Base-by-base conservation (phyloP, 306 rosid species). In the Lupinus albus region DNA sequence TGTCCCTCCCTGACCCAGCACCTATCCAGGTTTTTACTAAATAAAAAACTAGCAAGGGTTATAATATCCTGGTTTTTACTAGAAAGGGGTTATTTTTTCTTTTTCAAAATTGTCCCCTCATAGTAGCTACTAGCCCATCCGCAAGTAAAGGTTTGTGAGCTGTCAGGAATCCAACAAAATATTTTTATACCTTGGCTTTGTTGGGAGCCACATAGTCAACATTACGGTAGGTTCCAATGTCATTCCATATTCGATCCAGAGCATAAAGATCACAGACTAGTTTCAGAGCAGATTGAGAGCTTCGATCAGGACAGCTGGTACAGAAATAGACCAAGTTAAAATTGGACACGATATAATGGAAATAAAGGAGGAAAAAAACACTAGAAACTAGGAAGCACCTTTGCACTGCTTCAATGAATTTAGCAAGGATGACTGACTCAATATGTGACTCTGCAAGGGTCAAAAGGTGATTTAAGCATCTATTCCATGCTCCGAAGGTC, bases 171-270 rank as follows among this genome's bases (percentile, higher is more conserved):
- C n/a, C n/a, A n/a, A n/a, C n/a, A n/a, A n/a, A n/a, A n/a, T n/a
- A n/a, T 2, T 25, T 2, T 25, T 47, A 70, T 87, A 93, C 98
- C 98, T 88, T 89, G 60, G 98, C 98, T 83, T 89, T 93, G 81
- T 93, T 89, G 52, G 98, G 98, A 53, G 98, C 97, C 41, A 93
- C 88, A 15, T 93, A 93, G 68, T 93, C 98, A 32, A 89, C 98
- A 71, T 89, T 93, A 8, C 97, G 95, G 77, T 93, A 93, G 55
- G 98, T 93, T 86, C 98, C 98, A 20, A 93, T 89, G 87, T 89
- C 98, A 6, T 93, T 86, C 97, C 98, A 89, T 63, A 93, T 93
- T 53, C 90, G 84, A 68, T 93, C 94, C 85, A 93, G 77, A 61
- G 99, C 99, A 75, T 88, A 89, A 33, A 93, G 97, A 81, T 93